Conservation (phyloP, 805 yeast species). For the Saccharomyces eubayanus region DNA sequence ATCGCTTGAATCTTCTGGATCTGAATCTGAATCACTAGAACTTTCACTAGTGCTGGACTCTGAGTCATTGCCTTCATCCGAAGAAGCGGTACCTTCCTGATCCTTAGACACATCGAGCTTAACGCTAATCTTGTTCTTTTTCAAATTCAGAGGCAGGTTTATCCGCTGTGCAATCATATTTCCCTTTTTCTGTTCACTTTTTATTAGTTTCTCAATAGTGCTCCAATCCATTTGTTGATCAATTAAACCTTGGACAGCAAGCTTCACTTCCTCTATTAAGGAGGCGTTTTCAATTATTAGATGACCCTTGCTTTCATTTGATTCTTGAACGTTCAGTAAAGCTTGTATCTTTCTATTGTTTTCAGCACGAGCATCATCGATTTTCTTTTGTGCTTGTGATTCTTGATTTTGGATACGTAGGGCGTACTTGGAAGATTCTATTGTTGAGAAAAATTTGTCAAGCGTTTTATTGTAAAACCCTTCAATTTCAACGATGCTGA, state of each 20-base stretch:
- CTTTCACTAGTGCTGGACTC: constrained; percentile 12
- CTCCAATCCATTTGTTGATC: constrained; percentile 93
- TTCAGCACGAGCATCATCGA: constrained; percentile 68
- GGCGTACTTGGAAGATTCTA: constrained; percentile 74
- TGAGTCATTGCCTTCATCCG: constrained; percentile 13
- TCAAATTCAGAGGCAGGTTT: constrained; percentile 58
- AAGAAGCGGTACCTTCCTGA: constrained; percentile 22
- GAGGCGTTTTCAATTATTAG: constrained; percentile 62
- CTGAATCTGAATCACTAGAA: constrained; percentile 1
- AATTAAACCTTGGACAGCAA: constrained; percentile 55
- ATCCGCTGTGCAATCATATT: constrained; percentile 57
- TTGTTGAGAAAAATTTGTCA: constrained; percentile 75
- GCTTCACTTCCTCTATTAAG: constrained; percentile 61
- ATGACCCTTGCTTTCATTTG: constrained; percentile 62
- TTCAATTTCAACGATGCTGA: constrained; percentile 36
- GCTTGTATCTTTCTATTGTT: constrained; percentile 62
- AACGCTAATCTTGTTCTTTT: constrained; percentile 57
- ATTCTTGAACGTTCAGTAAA: constrained; percentile 51
- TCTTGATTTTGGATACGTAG: constrained; percentile 69
- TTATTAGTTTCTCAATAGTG: constrained; percentile 68
- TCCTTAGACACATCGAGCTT: constrained; percentile 34
- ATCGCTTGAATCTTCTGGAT: constrained; percentile 9
- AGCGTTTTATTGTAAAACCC: constrained; percentile 71
- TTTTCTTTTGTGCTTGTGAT: constrained; percentile 61
- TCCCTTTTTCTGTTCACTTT: constrained; percentile 58